phyloP scores from a whole-genome alignment of 2,329 filamentous ascomycete genomes.

The Venturia nashicola region DNA sequence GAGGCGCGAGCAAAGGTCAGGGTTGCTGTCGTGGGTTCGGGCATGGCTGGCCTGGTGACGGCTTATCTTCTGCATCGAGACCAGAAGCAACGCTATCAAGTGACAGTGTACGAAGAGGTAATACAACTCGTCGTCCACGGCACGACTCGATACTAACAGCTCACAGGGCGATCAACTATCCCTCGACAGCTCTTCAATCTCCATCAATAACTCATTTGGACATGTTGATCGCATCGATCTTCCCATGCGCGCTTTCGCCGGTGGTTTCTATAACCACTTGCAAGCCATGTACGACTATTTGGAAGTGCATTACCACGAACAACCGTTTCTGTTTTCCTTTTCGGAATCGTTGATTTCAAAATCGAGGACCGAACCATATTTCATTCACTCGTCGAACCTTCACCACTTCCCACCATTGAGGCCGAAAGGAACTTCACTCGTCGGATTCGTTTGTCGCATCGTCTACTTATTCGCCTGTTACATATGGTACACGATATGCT shows the following conservation, averaged over 20 bases:
- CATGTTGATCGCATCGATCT: constrained; percentile 30
- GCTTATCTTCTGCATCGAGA: constrained; percentile 34
- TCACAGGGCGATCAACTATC: constrained; percentile 30
- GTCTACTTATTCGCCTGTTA: constrained; percentile 37
- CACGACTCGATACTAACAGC: constrained; percentile 1
- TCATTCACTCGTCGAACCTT: constrained; percentile 42
- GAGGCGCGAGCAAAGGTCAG: constrained; percentile 12
- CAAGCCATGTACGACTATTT: constrained; percentile 45
- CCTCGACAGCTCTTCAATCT: constrained; percentile 33
- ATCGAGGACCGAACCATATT: constrained; percentile 25
- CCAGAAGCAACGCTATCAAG: constrained; percentile 25
- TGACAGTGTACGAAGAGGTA: constrained; percentile 36
- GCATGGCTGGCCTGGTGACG: constrained; percentile 36
- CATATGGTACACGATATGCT: constrained; percentile 41
- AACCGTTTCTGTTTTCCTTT: constrained; percentile 43
- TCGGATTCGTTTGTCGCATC: constrained; percentile 32
- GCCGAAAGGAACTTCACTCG: constrained; percentile 21
- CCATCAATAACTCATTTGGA: constrained; percentile 19
- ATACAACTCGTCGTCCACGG: constrained; percentile 5
- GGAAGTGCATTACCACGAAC: constrained; percentile 35
- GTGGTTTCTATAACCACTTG: constrained; percentile 43
- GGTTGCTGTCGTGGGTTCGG: constrained; percentile 36
- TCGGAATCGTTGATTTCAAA: constrained; percentile 16
- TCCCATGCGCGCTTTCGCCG: constrained; percentile 40
- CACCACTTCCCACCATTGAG: constrained; percentile 36